phyloP scores from a whole-genome alignment of 441 rosid species.

The Gossypium trilobum region DNA sequence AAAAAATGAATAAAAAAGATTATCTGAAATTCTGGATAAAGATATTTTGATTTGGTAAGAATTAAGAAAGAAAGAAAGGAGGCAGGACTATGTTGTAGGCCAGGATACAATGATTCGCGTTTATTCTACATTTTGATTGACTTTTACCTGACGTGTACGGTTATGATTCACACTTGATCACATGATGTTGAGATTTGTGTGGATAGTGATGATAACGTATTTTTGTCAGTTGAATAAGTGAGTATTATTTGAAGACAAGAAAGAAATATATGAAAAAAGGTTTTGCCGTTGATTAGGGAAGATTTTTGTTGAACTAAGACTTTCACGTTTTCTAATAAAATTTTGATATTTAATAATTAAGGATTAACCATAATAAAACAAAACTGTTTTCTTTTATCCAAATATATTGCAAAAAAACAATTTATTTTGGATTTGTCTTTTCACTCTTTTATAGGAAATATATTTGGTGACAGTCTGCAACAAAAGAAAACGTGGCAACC shows the following conservation, averaged over 20 bases:
- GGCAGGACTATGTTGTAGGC: background rate
- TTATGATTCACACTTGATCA: background rate
- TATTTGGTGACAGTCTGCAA: background rate
- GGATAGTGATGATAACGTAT: background rate
- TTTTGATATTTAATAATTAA: background rate
- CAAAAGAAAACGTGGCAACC: background rate
- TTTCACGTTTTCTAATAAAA: background rate
- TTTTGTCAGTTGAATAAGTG: background rate
- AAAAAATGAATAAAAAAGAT: background rate
- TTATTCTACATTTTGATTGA: background rate
- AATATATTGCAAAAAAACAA: background rate
- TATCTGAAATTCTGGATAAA: constrained; percentile 8
- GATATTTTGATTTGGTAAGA: background rate
- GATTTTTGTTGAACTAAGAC: background rate
- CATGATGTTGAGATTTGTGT: background rate
- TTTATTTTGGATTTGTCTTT: background rate
- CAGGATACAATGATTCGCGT: background rate
- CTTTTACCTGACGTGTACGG: background rate
- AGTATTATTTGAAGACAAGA: background rate
- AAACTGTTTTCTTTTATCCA: background rate
- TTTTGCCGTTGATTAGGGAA: background rate
- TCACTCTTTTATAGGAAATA: background rate
- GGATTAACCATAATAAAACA: background rate
- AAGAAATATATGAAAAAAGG: background rate
- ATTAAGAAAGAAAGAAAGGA: background rate